These are phyloP conservation scores for Boletus subparvulus DNA, from an alignment of 768 basidiomycete genomes.

Conservation along the genomic window DNA sequence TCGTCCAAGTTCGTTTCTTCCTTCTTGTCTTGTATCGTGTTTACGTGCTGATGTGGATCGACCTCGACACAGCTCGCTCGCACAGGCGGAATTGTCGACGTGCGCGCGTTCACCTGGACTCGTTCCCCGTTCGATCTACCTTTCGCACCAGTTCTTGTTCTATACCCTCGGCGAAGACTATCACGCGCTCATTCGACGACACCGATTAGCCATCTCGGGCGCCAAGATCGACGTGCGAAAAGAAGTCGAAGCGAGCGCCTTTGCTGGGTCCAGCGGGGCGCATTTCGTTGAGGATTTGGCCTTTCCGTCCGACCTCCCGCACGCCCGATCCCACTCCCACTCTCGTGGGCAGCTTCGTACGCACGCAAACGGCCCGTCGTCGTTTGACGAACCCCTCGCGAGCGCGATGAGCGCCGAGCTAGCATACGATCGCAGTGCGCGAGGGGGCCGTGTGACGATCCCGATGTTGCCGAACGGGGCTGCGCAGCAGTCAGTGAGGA, in stretches of 20 bases:
- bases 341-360: conserved; percentile 35
- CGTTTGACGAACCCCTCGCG: conserved; percentile 73
- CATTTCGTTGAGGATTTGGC: conserved; percentile 26
- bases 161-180: conserved; percentile 73
- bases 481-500: conserved; percentile 15
- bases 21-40: not conserved
- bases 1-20: conserved; percentile 16
- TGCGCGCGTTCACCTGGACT: conserved; percentile 55
- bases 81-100: conserved; percentile 82
- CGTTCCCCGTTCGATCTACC: conserved; percentile 75
- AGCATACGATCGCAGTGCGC: conserved; percentile 41
- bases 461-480: conserved; percentile 83
- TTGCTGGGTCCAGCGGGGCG: conserved; percentile 29
- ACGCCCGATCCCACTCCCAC: conserved; percentile 6
- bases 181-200: conserved; percentile 69
- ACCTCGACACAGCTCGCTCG: conserved; percentile 43
- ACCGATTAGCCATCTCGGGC: conserved; percentile 57
- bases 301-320: conserved; percentile 3
- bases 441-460: conserved; percentile 42
- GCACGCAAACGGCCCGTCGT: conserved; percentile 44
- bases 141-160: conserved; percentile 84
- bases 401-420: conserved; percentile 68
- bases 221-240: conserved; percentile 67
- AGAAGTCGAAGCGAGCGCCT: conserved; percentile 67
- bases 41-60: not conserved